Evolutionary conservation across 129 eudicot genomes (phyloP), one percentile per base, ranked within the genome.

Genomic region (Heracleum sosnowskyi): DNA sequence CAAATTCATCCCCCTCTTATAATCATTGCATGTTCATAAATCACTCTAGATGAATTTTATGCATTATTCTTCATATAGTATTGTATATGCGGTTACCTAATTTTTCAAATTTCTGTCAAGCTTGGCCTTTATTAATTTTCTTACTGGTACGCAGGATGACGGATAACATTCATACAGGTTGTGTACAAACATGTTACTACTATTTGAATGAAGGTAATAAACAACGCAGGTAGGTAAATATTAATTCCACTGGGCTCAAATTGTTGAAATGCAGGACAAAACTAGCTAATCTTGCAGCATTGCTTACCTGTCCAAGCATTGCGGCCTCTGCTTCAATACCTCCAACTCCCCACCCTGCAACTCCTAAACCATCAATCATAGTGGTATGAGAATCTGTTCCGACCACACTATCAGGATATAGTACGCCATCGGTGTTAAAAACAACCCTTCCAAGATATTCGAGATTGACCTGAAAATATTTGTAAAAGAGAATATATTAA

Each of bases 261-360:
- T 20, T 7, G 28, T 53, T 53, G 11, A 55, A 0, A 22, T 2
- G 28, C 2, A 53, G 13, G 64, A n/a, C 4, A n/a, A 6, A 24
- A n/a, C 11, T 55, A 55, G 36, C 7, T 15, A 40, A 2, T 77
- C 28, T 4, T 40, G 60, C 11, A 33, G n/a, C n/a, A 63, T 76
- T 24, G 29, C 16, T 69, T 82, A 91, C 98, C 96, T 95, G 98
- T 62, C 98, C 98, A 87, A 95, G 97, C 98, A 95, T 95, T 66
- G 96, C 76, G 2, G 98, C 98, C 86, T 95, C 98, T 69, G 98
- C 98, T 87, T 94, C 98, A 77, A 94, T 94, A 69, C 98, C 98
- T 66, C 98, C 98, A 83, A 95, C 98, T 81, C 98, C 98, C 98
- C 98, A 95, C 55, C 98, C 98, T 82, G 98, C 96, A 88, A 95